Conservation (phyloP, 495 filamentous ascomycete genomes). For the Penicillium soppii region DNA sequence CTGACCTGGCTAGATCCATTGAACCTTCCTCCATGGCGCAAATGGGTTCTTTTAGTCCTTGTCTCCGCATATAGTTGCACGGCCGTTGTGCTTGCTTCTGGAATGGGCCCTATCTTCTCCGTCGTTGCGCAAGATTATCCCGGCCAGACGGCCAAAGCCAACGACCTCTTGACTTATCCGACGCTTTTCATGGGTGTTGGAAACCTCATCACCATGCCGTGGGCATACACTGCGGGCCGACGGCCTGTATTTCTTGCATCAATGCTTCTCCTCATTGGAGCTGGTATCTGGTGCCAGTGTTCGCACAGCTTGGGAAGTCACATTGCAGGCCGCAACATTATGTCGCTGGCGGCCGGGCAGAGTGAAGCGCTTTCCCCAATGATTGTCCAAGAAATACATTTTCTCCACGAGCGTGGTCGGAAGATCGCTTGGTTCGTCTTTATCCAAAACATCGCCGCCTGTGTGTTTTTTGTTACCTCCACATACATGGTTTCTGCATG, state of each 20-base stretch:
- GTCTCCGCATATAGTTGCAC: conserved; percentile 18
- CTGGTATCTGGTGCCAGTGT: conserved; percentile 23
- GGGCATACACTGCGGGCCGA: conserved; percentile 19
- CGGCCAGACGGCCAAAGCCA: conserved; percentile 15
- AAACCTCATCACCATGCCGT: conserved; percentile 27
- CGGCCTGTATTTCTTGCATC: conserved; percentile 26
- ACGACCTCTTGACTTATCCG: conserved; percentile 27
- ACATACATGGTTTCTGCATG: conserved; percentile 16
- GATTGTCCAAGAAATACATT: conserved; percentile 24
- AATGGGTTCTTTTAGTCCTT: conserved; percentile 21
- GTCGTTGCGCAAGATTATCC: conserved; percentile 17
- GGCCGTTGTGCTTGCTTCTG: conserved; percentile 21
- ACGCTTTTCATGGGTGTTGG: conserved; percentile 31
- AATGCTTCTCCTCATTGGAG: conserved; percentile 17
- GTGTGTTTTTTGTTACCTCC: conserved; percentile 16
- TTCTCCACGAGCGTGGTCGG: conserved; percentile 20
- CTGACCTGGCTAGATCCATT: conserved; percentile 21
- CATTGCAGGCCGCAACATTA: conserved; percentile 27
- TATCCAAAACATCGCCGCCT: conserved; percentile 16
- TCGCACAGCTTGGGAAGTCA: conserved; percentile 18
- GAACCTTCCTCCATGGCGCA: conserved; percentile 22
- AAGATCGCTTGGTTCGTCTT: conserved; percentile 22
- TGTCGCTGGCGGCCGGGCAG: conserved; percentile 27
- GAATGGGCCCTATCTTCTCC: conserved; percentile 25
- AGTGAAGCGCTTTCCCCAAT: conserved; percentile 25